These are phyloP conservation scores for Termitomyces bulborhizus DNA, from an alignment of 768 basidiomycete genomes.

Conservation along the genomic window DNA sequence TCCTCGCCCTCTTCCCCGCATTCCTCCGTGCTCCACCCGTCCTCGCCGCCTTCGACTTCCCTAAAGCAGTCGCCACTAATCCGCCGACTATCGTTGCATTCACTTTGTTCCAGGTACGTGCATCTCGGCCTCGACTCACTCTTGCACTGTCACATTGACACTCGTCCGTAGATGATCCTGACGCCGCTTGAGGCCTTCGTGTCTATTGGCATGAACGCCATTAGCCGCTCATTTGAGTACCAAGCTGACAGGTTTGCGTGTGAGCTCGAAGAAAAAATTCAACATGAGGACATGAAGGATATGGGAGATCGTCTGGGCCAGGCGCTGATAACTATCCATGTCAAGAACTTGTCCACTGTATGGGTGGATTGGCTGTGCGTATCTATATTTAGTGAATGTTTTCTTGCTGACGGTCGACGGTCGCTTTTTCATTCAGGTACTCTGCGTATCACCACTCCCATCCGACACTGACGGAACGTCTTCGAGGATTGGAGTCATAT, in stretches of 20 bases:
- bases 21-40: conserved; percentile 80
- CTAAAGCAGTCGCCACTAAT: conserved; percentile 49
- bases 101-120: conserved; percentile 70
- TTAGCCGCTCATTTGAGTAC: conserved; percentile 87
- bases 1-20: conserved; percentile 84
- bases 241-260: conserved; percentile 87
- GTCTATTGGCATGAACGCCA: conserved; percentile 67
- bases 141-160: not conserved
- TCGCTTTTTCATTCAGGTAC: conserved; percentile 43
- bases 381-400: not conserved
- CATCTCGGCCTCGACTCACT: not conserved
- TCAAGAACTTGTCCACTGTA: conserved; percentile 88
- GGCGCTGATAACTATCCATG: conserved; percentile 81
- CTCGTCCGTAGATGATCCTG: conserved; percentile 58
- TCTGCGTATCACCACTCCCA: conserved; percentile 96
- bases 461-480: conserved; percentile 86
- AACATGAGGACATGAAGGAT: conserved; percentile 59
- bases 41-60: conserved; percentile 77
- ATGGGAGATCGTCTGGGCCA: conserved; percentile 83
- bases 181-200: conserved; percentile 75
- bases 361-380: conserved; percentile 91
- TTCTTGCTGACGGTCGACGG: conserved; percentile 2
- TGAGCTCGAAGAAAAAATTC: conserved; percentile 52
- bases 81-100: conserved; percentile 85
- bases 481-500: conserved; percentile 74